phyloP scores from a whole-genome alignment of 1,284 basidiomycete species.

The Megacollybia platyphylla region DNA sequence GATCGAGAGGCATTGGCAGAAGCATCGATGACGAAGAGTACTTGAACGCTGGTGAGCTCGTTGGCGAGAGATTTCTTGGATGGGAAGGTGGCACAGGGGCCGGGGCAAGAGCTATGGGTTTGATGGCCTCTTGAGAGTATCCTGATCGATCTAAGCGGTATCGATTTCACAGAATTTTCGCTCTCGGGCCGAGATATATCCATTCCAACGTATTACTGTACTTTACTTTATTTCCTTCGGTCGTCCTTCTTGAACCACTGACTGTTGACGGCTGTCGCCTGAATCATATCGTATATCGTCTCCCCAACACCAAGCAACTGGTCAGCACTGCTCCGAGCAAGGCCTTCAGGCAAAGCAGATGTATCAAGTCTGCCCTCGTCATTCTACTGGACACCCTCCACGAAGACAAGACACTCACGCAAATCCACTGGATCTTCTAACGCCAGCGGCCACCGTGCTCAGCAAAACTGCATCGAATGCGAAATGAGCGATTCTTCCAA shows the following conservation, averaged over 20 bases:
- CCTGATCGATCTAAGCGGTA: too few relatives aligned
- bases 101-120: conserved; percentile 63
- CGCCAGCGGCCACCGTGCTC: conserved; percentile 84
- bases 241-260: conserved; percentile 49
- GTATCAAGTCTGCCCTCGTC: conserved; percentile 47
- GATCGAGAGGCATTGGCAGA: conserved; percentile 16
- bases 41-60: conserved; percentile 11
- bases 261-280: conserved; percentile 73
- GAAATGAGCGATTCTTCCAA: conserved; percentile 80
- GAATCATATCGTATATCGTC: conserved; percentile 74
- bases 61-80: conserved; percentile 50
- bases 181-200: too few relatives aligned
- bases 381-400: not conserved
- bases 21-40: conserved; percentile 17
- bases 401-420: conserved; percentile 41
- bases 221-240: not conserved
- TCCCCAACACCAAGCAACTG: conserved; percentile 83
- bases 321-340: conserved; percentile 63
- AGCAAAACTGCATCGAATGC: conserved; percentile 77
- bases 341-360: conserved; percentile 60
- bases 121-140: conserved; percentile 17
- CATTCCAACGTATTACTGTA: too few relatives aligned
- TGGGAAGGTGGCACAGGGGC: conserved; percentile 69
- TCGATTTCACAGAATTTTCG: too few relatives aligned
- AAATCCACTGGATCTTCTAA: conserved; percentile 85